Base-by-base conservation (phyloP, 805 yeast genomes). In the Nakazawaea peltata region DNA sequence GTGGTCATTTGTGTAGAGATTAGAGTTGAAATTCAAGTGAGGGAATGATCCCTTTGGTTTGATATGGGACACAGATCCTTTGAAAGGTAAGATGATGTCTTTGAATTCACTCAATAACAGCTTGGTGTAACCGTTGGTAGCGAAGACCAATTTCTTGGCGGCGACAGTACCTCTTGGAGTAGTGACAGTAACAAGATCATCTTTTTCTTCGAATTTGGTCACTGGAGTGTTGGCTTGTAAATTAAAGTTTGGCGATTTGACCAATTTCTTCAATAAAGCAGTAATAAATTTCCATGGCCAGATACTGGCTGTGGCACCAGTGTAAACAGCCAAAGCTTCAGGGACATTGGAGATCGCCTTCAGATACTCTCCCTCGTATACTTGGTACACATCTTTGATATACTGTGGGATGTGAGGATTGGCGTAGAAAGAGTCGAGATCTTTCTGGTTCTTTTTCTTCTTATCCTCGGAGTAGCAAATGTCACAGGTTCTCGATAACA, bases 221-320 rank as follows among this genome's bases (percentile, higher is more conserved):
- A 61, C 72, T 1, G 54, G 49, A 0, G 72, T 65, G 38, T 66
- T 55, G 2, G 74, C 54, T 36, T 67, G 68, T 25, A 68, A 40
- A 30, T 63, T 56, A 26, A 65, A 43, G 13, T 65, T 66, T n/a
- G 35, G 32, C 12, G 46, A 46, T n/a, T 44, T 39, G 8, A 65
- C 45, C 22, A 53, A 42, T 19, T 44, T 44, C 41, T 54, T 53
- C 32, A 67, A 42, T 2, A 68, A 35, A 2, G 51, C 46, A 6
- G 51, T 48, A 31, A 63, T 52, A 2, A 69, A 46, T 41, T 60
- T 61, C 47, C 67, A 63, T 3, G 72, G 69, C 59, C 70, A 65
- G 33, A 67, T 48, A 10, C 63, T 57, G 5, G 65, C 65, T 2
- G 69, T 68, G 2, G 69, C 64, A 36, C 54, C 57, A 1, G 59